phyloP scores from a whole-genome alignment of 208 protist genomes.

The Kentomonas sorsogonicus region DNA sequence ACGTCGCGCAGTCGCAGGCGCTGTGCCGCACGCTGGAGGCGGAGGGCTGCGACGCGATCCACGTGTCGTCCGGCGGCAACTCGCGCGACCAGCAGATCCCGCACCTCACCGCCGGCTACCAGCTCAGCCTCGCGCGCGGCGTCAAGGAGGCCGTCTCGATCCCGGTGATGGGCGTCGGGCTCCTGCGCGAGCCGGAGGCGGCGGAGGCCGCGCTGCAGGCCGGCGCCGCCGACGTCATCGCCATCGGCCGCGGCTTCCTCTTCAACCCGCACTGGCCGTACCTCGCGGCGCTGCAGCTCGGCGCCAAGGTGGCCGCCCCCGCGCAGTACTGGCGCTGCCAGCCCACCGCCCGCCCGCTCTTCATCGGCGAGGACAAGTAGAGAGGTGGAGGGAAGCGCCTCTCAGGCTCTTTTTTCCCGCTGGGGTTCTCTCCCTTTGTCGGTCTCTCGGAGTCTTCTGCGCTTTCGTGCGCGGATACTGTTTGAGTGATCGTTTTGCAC shows the following conservation, averaged over 20 bases:
- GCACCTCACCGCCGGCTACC: conserved; percentile 17
- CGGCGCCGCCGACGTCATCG: conserved; percentile 53
- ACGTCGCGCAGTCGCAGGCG: conserved; percentile 14
- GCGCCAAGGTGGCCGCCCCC: conserved; percentile 11
- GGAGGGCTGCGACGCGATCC: conserved; percentile 40
- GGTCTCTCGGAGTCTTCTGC: no score
- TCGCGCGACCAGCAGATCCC: conserved; percentile 49
- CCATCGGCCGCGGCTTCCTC: conserved; percentile 54
- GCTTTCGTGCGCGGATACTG: no score
- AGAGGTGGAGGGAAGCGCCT: not conserved
- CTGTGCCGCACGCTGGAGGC: conserved; percentile 36
- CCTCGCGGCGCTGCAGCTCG: conserved; percentile 23
- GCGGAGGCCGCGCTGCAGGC: conserved; percentile 29
- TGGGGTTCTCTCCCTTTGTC: conserved; percentile 7
- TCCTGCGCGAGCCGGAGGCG: conserved; percentile 48
- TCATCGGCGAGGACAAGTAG: not conserved
- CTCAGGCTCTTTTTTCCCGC: not conserved
- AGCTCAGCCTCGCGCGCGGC: conserved; percentile 55
- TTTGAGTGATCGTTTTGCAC: no score
- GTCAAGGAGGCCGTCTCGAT: conserved; percentile 33
- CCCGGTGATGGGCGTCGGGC: conserved; percentile 55
- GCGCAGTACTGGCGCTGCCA: no score
- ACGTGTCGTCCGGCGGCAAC: conserved; percentile 68
- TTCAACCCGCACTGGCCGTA: conserved; percentile 63
- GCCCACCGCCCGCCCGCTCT: no score